These are phyloP conservation scores for Allomyces javanicus DNA, from an alignment of 192 early-diverging fungal species.

Conservation along the genomic window DNA sequence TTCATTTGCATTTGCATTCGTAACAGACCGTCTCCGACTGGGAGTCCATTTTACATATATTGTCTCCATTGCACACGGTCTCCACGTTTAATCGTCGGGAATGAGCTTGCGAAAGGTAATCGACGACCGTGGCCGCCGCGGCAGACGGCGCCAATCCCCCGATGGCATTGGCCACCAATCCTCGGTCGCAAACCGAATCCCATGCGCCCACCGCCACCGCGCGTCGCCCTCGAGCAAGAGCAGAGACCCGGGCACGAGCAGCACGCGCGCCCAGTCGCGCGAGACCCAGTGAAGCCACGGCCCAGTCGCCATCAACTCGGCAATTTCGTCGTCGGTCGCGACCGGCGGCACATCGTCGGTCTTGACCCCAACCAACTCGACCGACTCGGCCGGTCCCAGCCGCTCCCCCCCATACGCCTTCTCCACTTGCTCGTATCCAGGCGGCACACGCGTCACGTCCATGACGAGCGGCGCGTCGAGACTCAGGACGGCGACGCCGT, in stretches of 20 bases:
- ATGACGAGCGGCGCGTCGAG: conserved; percentile 19
- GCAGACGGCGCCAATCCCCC: too few relatives aligned
- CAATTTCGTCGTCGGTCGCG: neutral
- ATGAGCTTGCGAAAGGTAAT: too few relatives aligned
- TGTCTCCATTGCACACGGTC: too few relatives aligned
- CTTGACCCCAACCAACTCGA: neutral
- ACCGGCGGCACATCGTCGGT: too few relatives aligned
- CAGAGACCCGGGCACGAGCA: conserved; percentile 19
- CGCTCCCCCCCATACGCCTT: neutral
- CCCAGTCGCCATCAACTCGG: neutral
- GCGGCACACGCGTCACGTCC: conserved; percentile 11
- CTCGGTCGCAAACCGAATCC: conserved; percentile 10
- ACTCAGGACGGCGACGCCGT: conserved; percentile 22
- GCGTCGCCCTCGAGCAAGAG: conserved; percentile 25
- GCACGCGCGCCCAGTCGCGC: neutral
- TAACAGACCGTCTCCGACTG: too few relatives aligned
- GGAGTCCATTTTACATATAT: too few relatives aligned
- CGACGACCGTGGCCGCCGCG: too few relatives aligned
- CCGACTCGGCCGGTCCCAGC: conserved; percentile 5
- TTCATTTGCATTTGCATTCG: too few relatives aligned
- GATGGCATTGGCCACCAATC: too few relatives aligned
- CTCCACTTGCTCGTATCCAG: too few relatives aligned
- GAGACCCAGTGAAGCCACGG: neutral
- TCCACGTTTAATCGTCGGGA: too few relatives aligned
- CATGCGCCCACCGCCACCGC: conserved; percentile 29